phyloP scores from a whole-genome alignment of 139 green algal species.

The Chlamydomonas asymmetrica region DNA sequence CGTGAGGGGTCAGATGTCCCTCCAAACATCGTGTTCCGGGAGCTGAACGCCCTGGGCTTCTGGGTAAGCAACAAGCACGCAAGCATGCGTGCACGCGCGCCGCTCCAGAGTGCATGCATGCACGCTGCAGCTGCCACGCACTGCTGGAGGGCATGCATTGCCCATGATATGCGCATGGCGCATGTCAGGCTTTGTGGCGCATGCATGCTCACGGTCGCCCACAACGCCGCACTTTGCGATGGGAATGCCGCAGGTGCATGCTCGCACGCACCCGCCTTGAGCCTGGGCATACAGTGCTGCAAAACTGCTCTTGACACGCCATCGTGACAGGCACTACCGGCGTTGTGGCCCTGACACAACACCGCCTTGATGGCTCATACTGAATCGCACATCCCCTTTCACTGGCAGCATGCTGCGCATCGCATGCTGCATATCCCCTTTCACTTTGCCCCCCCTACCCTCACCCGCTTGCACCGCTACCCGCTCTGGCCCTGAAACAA shows the following conservation, averaged over 20 bases:
- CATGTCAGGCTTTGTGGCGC: not conserved
- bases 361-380: not conserved
- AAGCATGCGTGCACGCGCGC: not conserved
- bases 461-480: not conserved
- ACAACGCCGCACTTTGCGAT: not conserved
- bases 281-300: too few species aligned
- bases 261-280: too few species aligned
- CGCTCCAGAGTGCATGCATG: not conserved
- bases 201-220: not conserved
- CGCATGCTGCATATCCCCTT: not conserved
- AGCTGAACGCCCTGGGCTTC: slow-evolving; percentile 65
- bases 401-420: not conserved
- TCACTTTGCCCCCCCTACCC: not conserved
- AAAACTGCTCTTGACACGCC: too few species aligned
- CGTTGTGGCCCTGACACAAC: too few species aligned
- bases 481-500: too few species aligned
- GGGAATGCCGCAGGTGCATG: too few species aligned
- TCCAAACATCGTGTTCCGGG: slow-evolving; percentile 54
- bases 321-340: too few species aligned
- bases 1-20: slow-evolving; percentile 31
- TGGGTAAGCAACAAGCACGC: slow-evolving; percentile 46
- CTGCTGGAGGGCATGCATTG: not conserved
- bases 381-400: not conserved
- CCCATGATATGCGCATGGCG: not conserved
- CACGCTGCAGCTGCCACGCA: not conserved